Conservation (phyloP, 2,329 filamentous ascomycete genomes). For the Bimuria novae-zelandiae region DNA sequence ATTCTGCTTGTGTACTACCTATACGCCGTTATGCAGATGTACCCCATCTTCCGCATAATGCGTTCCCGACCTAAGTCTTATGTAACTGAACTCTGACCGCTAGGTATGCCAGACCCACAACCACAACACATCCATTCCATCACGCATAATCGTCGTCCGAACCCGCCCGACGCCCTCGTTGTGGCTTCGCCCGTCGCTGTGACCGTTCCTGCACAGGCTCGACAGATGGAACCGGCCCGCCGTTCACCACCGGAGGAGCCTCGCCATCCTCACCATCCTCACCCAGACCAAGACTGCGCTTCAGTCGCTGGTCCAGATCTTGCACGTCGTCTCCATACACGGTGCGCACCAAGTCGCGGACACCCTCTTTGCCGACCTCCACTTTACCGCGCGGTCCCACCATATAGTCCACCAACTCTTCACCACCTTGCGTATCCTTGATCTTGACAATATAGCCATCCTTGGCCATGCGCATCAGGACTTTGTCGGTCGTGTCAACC, state of each 20-base stretch:
- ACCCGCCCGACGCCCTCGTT: background rate
- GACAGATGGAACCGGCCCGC: background rate
- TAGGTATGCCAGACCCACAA: too few species aligned
- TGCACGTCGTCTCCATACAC: conserved; percentile 54
- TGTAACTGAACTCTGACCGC: too few species aligned
- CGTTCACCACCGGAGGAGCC: too few species aligned
- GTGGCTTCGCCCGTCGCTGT: conserved; percentile 10
- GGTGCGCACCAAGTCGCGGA: conserved; percentile 68
- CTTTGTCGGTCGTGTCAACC: conserved; percentile 71
- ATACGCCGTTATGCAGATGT: too few species aligned
- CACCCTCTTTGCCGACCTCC: conserved; percentile 79
- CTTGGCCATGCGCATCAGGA: conserved; percentile 74
- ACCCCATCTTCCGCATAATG: too few species aligned
- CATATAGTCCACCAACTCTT: conserved; percentile 79
- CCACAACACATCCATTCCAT: too few species aligned
- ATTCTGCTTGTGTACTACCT: background rate
- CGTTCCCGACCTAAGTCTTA: too few species aligned
- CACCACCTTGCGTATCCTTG: conserved; percentile 70
- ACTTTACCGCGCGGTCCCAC: conserved; percentile 84
- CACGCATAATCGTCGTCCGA: background rate
- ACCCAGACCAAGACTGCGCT: conserved; percentile 40
- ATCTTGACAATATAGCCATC: conserved; percentile 83
- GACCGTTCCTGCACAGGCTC: background rate
- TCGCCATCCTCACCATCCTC: too few species aligned
- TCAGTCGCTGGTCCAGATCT: conserved; percentile 40